A percentile compares a stretch with the other conserved stretches of the same genome.
phyloP scores from a whole-genome alignment of 208 protist species.

The Leptomonas pyrrhocoris region DNA sequence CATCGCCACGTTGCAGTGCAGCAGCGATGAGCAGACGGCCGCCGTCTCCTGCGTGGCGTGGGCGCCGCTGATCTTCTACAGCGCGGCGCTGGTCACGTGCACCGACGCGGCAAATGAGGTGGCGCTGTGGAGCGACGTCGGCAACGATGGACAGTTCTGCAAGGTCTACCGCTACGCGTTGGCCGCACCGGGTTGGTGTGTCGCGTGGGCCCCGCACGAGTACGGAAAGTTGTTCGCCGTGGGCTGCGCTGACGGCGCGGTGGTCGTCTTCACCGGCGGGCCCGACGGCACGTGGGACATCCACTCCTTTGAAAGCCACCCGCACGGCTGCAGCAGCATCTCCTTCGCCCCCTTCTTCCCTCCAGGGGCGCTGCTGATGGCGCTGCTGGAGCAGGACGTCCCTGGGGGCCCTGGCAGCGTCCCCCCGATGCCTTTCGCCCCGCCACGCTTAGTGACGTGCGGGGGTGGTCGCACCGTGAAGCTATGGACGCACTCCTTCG shows the following conservation, averaged over 20 bases:
- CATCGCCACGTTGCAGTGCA: conserved; percentile 29
- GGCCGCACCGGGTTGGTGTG: conserved; percentile 50
- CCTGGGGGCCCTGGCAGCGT: conserved; percentile 13
- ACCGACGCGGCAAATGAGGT: conserved; percentile 51
- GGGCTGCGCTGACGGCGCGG: conserved; percentile 63
- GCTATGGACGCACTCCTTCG: conserved; percentile 69
- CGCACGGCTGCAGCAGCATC: conserved; percentile 52
- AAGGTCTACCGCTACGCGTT: conserved; percentile 64
- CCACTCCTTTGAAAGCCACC: conserved; percentile 59
- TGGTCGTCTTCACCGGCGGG: conserved; percentile 65
- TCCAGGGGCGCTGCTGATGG: conserved; percentile 66
- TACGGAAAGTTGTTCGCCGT: conserved; percentile 85
- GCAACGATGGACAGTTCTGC: conserved; percentile 46
- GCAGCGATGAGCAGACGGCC: conserved; percentile 36
- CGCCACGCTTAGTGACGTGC: conserved; percentile 83
- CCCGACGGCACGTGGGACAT: conserved; percentile 67
- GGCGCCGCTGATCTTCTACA: conserved; percentile 68
- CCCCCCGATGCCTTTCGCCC: conserved; percentile 45
- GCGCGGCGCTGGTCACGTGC: conserved; percentile 65
- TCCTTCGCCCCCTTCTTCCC: conserved; percentile 76
- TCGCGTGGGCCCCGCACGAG: conserved; percentile 80
- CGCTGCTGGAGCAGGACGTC: conserved; percentile 59
- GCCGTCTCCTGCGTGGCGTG: conserved; percentile 75
- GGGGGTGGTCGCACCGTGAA: conserved; percentile 50
- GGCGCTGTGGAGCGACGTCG: conserved; percentile 64